Base-by-base conservation (phyloP, 805 yeast genomes). In the Monosporozyma yasuniensis region DNA sequence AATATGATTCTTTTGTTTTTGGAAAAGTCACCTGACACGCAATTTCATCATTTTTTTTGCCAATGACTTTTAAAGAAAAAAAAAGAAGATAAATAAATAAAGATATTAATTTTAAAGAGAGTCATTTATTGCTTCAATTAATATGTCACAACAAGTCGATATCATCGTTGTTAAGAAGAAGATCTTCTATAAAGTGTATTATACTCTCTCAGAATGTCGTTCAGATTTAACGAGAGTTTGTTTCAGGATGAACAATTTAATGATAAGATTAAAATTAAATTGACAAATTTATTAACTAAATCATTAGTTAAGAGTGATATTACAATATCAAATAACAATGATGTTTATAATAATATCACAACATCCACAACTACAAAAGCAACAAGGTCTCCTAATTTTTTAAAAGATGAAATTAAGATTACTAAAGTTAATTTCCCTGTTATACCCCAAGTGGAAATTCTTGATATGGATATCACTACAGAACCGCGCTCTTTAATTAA, bases 401-500 rank as follows among this genome's bases (percentile, higher is more conserved):
- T 63, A 46, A 59, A 61, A 38, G 59, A 63, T 49, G 66, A 64
- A n/a, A 59, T 67, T 18, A 57, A 56, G 3, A 67, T 67, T 6
- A 56, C 58, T 5, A 57, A 61, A 34, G 65, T 65, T 8, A 51
- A 61, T 44, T 63, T 65, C 43, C 63, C 65, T 2, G 56, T 59
- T 8, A 59, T 59, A 28, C 67, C 71, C 2, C 56, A 57, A 47
- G 54, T 64, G 16, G 68, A 63, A 50, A 65, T 64, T n/a, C 46
- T 66, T 42, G 70, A 67, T 52, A 48, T 63, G 45, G 66, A 64
- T 50, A 54, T 63, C 19, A 62, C 60, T 37, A 63, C 63, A 4
- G 64, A 63, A 47, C 63, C 68, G 11, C 58, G 61, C 32, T 62
- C 70, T 8, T 47, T 65, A 21, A 56, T 66, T 2, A 67, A 67